Conservation (phyloP, 148 eudicot genomes). For the Nyssa sinensis region DNA sequence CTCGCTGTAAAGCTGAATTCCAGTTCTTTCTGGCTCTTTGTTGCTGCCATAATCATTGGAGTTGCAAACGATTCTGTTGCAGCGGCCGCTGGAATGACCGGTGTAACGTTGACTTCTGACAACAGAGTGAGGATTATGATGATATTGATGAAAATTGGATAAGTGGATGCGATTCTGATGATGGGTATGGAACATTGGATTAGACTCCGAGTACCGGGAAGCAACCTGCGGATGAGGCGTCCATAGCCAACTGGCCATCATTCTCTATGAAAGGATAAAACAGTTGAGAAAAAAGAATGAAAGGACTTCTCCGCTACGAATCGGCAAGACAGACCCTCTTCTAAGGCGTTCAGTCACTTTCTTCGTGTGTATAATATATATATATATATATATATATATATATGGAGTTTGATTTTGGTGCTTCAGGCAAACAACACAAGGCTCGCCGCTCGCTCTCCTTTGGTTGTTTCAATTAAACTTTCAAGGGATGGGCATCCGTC, state of each 20-base stretch:
- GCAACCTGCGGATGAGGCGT: constrained; percentile 10
- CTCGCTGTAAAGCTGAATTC: constrained; percentile 70
- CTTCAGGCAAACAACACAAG: too few species aligned
- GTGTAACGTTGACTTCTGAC: not conserved
- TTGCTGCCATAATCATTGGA: constrained; percentile 23
- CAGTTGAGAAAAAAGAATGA: too few species aligned
- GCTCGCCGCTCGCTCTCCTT: too few species aligned
- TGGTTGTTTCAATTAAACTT: too few species aligned
- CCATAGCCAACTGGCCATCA: constrained; percentile 26
- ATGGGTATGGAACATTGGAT: not conserved
- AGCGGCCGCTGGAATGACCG: constrained; percentile 4
- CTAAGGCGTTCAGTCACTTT: not conserved
- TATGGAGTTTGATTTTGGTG: too few species aligned
- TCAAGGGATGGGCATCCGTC: too few species aligned
- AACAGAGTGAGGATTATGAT: not conserved
- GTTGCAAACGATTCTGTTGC: constrained; percentile 18
- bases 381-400: too few species aligned
- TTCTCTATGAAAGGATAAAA: too few species aligned
- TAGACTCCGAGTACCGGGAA: constrained; percentile 12
- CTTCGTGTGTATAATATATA: too few species aligned
- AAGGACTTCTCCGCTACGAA: too few species aligned
- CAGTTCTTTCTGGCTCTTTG: constrained; percentile 34
- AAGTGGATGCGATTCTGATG: not conserved
- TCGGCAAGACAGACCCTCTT: too few species aligned
- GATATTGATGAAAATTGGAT: constrained; percentile 7